Evolutionary conservation across 2,329 filamentous ascomycete genomes (phyloP).

Genomic region (Alternaria gaisen): DNA sequence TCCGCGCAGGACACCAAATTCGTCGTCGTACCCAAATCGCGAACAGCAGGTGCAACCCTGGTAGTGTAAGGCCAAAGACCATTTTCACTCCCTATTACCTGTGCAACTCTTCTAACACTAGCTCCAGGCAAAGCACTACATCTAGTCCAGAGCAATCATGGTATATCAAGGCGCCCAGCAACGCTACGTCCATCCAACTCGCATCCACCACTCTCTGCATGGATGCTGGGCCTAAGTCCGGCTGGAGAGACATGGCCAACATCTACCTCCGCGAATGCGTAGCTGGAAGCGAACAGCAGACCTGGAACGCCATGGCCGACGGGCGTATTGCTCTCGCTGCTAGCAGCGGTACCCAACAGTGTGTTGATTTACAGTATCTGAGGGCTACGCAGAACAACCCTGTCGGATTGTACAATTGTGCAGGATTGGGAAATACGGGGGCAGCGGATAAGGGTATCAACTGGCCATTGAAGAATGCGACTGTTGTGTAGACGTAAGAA

Average conservation of each 20-base stretch:
- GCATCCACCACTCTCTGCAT: conserved; percentile 40
- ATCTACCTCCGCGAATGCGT: conserved; percentile 38
- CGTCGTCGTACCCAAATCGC: conserved; percentile 38
- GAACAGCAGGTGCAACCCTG: conserved; percentile 29
- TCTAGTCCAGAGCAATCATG: conserved; percentile 39
- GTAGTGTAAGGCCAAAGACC: conserved; percentile 34
- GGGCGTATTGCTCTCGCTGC: conserved; percentile 34
- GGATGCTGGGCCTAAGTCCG: conserved; percentile 40
- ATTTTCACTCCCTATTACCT: neutral
- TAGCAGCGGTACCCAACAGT: conserved; percentile 24
- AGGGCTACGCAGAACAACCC: conserved; percentile 42
- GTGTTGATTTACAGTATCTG: conserved; percentile 46
- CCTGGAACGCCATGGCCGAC: conserved; percentile 41
- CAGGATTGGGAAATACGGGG: conserved; percentile 40
- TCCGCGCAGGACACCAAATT: conserved; percentile 41
- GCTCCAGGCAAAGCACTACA: conserved; percentile 32
- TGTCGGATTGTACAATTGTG: conserved; percentile 44
- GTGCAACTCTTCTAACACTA: neutral
- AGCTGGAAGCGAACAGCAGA: conserved; percentile 32
- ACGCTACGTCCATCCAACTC: conserved; percentile 38
- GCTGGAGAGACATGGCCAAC: conserved; percentile 46
- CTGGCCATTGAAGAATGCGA: conserved; percentile 42
- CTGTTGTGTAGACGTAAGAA: conserved; percentile 5
- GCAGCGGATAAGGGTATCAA: conserved; percentile 47
- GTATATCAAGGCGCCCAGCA: conserved; percentile 33